phyloP scores from a whole-genome alignment of 2,329 filamentous ascomycete species.

The Capronia coronata region DNA sequence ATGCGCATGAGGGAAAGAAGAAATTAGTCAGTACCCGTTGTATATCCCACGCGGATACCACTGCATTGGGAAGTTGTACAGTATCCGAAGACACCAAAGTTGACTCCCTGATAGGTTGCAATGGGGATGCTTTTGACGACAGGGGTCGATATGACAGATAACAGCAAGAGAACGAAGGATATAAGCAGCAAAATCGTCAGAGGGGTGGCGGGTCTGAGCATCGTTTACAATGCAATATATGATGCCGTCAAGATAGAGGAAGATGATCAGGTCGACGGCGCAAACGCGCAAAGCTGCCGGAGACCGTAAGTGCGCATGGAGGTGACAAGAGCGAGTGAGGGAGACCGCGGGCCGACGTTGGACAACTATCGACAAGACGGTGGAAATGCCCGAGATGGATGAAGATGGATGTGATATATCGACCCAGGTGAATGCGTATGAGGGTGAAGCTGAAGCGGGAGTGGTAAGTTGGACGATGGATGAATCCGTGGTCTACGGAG shows the following conservation, averaged over 20 bases:
- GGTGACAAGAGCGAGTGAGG: constrained; percentile 6
- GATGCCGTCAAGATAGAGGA: neutral
- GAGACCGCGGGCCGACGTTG: neutral
- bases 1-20: constrained; percentile 12
- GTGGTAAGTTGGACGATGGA: neutral
- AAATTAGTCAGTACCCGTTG: constrained; percentile 57
- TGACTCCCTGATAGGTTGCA: constrained; percentile 66
- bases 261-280: constrained; percentile 10
- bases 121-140: constrained; percentile 80
- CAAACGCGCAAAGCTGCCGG: constrained; percentile 11
- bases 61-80: constrained; percentile 64
- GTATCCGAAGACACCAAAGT: constrained; percentile 89
- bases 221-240: constrained; percentile 31
- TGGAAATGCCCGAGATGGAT: neutral
- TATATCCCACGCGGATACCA: constrained; percentile 74
- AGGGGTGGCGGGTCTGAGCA: constrained; percentile 89
- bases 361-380: neutral
- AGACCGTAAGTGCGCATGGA: constrained; percentile 13
- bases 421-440: neutral
- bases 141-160: constrained; percentile 86
- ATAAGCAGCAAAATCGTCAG: constrained; percentile 76
- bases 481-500: neutral
- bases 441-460: neutral
- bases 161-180: constrained; percentile 76
- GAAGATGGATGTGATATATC: neutral